Conservation (phyloP, 108 stramenopile species). For the Hondaea fermentalgiana region DNA sequence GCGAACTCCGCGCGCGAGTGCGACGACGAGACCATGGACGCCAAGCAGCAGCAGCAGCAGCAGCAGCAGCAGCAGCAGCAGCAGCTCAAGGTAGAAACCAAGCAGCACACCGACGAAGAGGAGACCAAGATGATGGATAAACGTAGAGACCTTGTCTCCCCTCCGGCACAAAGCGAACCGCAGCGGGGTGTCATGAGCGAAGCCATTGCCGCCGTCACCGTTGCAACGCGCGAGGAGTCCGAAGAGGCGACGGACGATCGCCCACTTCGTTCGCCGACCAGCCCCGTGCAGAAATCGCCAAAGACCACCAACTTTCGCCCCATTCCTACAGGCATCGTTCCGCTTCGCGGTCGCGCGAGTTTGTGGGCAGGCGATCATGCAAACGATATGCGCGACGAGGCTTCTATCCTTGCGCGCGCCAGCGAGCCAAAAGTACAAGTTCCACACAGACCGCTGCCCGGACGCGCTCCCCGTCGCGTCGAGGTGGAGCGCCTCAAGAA, state of each 20-base stretch:
- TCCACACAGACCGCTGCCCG: slow-evolving; percentile 43
- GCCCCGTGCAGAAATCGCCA: background rate
- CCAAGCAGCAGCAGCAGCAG: no score
- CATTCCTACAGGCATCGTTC: background rate
- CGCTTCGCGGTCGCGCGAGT: background rate
- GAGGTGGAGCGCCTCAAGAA: slow-evolving; percentile 51
- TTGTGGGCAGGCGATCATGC: background rate
- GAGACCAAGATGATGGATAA: background rate
- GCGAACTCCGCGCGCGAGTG: no score
- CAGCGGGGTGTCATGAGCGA: background rate
- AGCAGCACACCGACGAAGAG: no score
- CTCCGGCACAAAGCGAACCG: background rate
- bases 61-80: no score
- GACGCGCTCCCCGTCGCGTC: slow-evolving; percentile 49
- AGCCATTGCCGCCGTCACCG: background rate
- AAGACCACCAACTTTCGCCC: background rate
- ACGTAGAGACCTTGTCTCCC: background rate
- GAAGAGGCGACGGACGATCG: background rate
- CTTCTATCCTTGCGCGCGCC: background rate
- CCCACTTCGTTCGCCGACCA: background rate
- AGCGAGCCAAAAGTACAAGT: slow-evolving; percentile 51
- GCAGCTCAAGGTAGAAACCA: no score
- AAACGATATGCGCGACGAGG: background rate
- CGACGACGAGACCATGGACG: no score
- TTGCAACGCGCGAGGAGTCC: background rate